phyloP scores from a whole-genome alignment of 2,329 filamentous ascomycete genomes.

The Exserohilum rostratum region DNA sequence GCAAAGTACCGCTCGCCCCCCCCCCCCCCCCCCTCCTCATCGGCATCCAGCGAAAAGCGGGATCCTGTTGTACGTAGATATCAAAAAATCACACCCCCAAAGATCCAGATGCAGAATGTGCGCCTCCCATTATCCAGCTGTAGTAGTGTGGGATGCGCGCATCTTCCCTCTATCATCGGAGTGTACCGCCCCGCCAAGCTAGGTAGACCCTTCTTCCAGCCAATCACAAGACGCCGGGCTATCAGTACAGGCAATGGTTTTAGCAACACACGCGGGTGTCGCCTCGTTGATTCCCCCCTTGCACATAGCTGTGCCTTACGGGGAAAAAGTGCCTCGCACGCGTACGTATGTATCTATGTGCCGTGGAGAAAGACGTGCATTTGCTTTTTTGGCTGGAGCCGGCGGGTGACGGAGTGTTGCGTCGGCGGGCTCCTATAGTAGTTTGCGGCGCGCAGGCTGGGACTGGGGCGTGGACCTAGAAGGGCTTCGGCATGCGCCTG shows the following conservation, averaged over 20 bases:
- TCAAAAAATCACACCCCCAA: too few relatives aligned
- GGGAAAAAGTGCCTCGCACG: too few relatives aligned
- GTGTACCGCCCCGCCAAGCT: constrained; percentile 36
- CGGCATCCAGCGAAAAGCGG: constrained; percentile 41
- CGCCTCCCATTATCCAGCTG: background rate
- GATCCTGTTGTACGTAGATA: too few relatives aligned
- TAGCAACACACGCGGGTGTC: constrained; percentile 33
- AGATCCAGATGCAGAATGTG: constrained; percentile 11
- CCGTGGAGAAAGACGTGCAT: constrained; percentile 33
- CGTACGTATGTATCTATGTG: too few relatives aligned
- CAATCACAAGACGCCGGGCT: constrained; percentile 32
- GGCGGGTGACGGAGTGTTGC: constrained; percentile 36
- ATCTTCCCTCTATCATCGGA: constrained; percentile 33
- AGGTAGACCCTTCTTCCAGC: constrained; percentile 10
- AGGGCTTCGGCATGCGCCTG: too few relatives aligned
- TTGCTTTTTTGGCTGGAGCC: too few relatives aligned
- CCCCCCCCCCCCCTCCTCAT: too few relatives aligned
- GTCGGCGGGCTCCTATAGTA: constrained; percentile 40
- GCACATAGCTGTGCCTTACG: too few relatives aligned
- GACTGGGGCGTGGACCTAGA: constrained; percentile 20
- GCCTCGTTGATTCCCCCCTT: too few relatives aligned
- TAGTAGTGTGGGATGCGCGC: constrained; percentile 29
- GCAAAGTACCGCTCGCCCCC: constrained; percentile 16
- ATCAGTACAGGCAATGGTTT: constrained; percentile 37
- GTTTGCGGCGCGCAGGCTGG: constrained; percentile 19